These are phyloP conservation scores for Penicillium coffeae DNA, from an alignment of 495 filamentous ascomycete genomes.

Conservation along the genomic window DNA sequence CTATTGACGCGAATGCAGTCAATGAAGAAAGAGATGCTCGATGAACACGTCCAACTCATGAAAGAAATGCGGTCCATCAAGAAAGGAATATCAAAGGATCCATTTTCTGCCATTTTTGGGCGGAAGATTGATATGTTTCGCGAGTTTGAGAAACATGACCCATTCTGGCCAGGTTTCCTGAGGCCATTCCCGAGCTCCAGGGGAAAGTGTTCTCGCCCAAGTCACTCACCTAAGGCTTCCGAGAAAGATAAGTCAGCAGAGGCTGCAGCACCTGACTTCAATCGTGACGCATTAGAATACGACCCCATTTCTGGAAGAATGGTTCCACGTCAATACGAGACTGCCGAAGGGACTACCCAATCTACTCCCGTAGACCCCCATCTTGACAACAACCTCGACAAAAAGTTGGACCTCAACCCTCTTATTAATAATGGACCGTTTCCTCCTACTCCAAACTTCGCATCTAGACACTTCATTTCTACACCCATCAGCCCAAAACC, in stretches of 20 bases:
- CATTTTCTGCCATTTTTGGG: conserved; percentile 42
- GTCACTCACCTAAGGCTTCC: conserved; percentile 10
- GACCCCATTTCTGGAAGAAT: conserved; percentile 43
- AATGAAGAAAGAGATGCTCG: background rate
- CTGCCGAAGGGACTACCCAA: background rate
- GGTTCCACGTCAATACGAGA: conserved; percentile 17
- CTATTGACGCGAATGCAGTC: conserved; percentile 23
- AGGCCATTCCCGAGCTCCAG: conserved; percentile 20
- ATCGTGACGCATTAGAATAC: conserved; percentile 17
- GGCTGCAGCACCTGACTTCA: background rate
- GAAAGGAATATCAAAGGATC: conserved; percentile 27
- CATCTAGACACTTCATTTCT: background rate
- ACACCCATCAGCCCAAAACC: background rate
- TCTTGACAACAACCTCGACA: conserved; percentile 10
- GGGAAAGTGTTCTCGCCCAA: conserved; percentile 3
- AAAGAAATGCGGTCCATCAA: conserved; percentile 17
- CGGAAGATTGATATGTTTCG: conserved; percentile 24
- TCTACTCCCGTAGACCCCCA: conserved; percentile 9
- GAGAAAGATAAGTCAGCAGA: conserved; percentile 2
- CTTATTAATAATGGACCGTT: conserved; percentile 7
- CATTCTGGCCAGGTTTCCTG: conserved; percentile 24
- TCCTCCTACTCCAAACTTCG: background rate
- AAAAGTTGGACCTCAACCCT: conserved; percentile 2
- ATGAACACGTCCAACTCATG: conserved; percentile 16
- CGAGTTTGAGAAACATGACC: conserved; percentile 11